Evolutionary conservation across 2,329 filamentous ascomycete genomes (phyloP).

Genomic region (Cylindrodendrum hubeiense): DNA sequence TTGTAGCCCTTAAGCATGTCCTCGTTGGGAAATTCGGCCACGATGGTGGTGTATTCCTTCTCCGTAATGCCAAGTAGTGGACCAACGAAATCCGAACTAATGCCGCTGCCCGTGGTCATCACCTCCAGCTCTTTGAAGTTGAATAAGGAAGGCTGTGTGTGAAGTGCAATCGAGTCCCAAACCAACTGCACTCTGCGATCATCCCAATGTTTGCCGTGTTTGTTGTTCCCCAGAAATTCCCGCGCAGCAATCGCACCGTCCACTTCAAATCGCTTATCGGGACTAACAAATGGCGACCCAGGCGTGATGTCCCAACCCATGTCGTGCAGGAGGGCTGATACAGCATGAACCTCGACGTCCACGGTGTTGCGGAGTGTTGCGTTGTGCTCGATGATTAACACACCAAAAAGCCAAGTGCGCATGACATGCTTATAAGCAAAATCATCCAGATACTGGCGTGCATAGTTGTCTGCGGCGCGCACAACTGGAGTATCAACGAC

Average conservation of each 20-base stretch:
- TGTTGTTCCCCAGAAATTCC: constrained; percentile 8
- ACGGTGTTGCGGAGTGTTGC: background rate
- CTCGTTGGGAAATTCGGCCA: constrained; percentile 7
- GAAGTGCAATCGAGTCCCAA: constrained; percentile 29
- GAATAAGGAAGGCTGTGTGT: constrained; percentile 12
- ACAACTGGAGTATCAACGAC: constrained; percentile 23
- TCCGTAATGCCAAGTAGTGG: constrained; percentile 1
- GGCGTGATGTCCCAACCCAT: constrained; percentile 27
- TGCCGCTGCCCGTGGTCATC: constrained; percentile 12
- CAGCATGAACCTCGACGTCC: constrained; percentile 22
- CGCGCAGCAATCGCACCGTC: constrained; percentile 25
- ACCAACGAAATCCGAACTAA: constrained; percentile 16
- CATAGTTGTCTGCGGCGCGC: constrained; percentile 6
- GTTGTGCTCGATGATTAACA: constrained; percentile 16
- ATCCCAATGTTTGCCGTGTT: constrained; percentile 19
- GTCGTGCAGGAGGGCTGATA: constrained; percentile 26
- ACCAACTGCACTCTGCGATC: constrained; percentile 3
- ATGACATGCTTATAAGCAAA: constrained; percentile 32
- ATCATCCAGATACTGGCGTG: constrained; percentile 8
- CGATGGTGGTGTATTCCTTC: constrained; percentile 1
- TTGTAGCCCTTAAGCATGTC: constrained; percentile 17
- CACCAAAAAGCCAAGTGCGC: constrained; percentile 23
- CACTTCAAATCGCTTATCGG: constrained; percentile 19
- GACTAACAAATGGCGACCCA: constrained; percentile 14
- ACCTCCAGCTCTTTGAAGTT: constrained; percentile 29